Percentiles rank a stretch among this genome's conserved stretches.
These are phyloP conservation scores for Talaromyces albobiverticillius DNA, from an alignment of 2,329 filamentous ascomycete genomes.

Conservation along the genomic window DNA sequence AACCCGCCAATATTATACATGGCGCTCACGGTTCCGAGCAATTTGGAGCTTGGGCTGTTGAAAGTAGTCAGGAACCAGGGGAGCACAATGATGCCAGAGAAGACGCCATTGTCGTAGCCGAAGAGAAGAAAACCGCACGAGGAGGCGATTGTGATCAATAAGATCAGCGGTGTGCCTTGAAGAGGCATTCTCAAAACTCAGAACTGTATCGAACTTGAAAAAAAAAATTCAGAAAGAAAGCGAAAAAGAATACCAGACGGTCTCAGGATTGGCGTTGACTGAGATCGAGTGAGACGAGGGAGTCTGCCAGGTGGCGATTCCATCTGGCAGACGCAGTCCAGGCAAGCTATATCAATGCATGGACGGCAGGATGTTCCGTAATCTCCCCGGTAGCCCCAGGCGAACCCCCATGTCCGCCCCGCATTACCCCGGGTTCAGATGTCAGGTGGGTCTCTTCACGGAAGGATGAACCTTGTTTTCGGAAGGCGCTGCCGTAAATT, in stretches of 20 bases:
- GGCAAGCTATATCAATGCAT: neutral
- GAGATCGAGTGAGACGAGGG: neutral
- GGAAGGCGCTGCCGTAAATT: neutral
- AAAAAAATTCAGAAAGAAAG: neutral
- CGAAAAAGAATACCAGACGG: neutral
- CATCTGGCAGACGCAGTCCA: neutral
- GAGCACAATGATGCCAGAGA: constrained; percentile 35
- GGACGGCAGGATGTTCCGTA: neutral
- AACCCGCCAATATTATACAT: constrained; percentile 32
- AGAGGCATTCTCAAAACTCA: neutral
- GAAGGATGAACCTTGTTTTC: neutral
- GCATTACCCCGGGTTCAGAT: neutral
- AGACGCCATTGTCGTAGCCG: constrained; percentile 46
- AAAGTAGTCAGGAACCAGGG: constrained; percentile 31
- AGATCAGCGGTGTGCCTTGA: neutral
- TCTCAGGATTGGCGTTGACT: neutral
- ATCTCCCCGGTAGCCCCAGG: no score
- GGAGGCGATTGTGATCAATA: neutral
- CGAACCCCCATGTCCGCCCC: neutral
- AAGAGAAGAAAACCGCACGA: constrained; percentile 44
- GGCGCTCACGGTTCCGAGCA: neutral
- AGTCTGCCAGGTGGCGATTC: neutral
- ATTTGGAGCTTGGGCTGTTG: constrained; percentile 11
- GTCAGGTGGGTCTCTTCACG: no score
- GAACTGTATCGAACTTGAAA: neutral